Evolutionary conservation across 768 basidiomycete genomes (phyloP), one percentile per base, ranked within the genome.

Genomic region (Calocybe indica): DNA sequence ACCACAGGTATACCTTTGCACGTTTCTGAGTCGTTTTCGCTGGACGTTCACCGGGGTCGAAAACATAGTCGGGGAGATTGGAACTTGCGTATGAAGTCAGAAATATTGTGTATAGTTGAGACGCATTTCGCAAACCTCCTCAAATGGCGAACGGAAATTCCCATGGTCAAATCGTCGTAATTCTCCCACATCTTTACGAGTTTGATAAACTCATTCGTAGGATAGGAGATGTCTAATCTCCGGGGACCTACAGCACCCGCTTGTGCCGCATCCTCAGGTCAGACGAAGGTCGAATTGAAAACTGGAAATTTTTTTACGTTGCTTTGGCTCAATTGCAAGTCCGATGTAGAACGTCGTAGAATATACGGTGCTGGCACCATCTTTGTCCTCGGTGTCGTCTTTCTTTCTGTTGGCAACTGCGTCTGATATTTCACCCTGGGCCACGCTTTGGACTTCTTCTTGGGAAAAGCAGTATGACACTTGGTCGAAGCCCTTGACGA

Each of bases 271-370:
- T 22, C 22, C 22, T 22, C 22, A 22, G 22, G 22, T 22, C 22
- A 22, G 22, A 2, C 22, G 22, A 22, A 22, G 22, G 22, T 4
- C 22, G 22, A 22, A 22, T 22, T 22, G 4, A 22, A 2, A 22
- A 22, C 22, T 22, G 22, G 22, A 22, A 22, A 22, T 22, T 52
- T 14, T 75, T 78, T 71, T 69, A 96, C 94, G 78, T 68, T 83
- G 88, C 70, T 86, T 94, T 47, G 91, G 87, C 63, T 92, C 88
- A 52, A 99, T 89, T 38, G 83, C 80, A 47, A 99, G 78, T 13
- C 96, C 96, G 54, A 99, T 92, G 61, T 95, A 99, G 67, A 96
- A 98, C 1, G 89, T 92, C n/a, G 93, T 93, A n/a, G 92, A 88
- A 62, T 88, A 80, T 7, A 97, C 89, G n/a, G 80, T 74, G 38